Percentiles rank a stretch among this genome's conserved stretches.
phyloP scores from a whole-genome alignment of 1,284 basidiomycete species.

The Omphalotus olearius region DNA sequence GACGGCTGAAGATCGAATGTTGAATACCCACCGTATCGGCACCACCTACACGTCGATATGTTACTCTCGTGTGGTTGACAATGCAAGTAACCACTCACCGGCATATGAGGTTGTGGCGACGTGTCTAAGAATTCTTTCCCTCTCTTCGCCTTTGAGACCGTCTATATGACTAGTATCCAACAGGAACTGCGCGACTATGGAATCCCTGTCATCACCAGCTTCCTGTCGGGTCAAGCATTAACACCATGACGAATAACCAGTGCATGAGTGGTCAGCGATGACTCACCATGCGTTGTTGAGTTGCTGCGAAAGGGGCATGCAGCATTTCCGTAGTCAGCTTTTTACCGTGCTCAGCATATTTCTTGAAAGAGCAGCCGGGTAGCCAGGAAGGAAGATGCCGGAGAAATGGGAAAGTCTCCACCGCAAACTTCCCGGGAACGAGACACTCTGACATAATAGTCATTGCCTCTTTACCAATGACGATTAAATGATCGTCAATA shows the following conservation, averaged over 20 bases:
- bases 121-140: background rate
- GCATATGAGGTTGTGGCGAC: background rate
- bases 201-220: background rate
- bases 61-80: background rate
- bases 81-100: background rate
- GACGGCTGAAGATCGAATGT: too few species aligned
- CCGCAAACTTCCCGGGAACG: constrained; percentile 1
- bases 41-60: background rate
- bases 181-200: background rate
- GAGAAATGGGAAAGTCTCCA: background rate
- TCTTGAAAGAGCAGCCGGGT: background rate
- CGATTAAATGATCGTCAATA: background rate
- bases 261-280: too few species aligned
- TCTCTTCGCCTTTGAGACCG: background rate
- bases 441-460: background rate
- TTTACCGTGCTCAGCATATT: background rate
- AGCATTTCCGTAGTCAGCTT: background rate
- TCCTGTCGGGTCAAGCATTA: background rate
- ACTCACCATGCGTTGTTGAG: background rate
- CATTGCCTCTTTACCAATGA: background rate
- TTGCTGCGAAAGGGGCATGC: background rate
- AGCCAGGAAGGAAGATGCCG: background rate
- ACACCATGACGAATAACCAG: background rate
- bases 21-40: constrained; percentile 6
- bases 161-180: background rate